phyloP scores from a whole-genome alignment of 1,139 yeast genomes.

The Nematodospora anomalae region DNA sequence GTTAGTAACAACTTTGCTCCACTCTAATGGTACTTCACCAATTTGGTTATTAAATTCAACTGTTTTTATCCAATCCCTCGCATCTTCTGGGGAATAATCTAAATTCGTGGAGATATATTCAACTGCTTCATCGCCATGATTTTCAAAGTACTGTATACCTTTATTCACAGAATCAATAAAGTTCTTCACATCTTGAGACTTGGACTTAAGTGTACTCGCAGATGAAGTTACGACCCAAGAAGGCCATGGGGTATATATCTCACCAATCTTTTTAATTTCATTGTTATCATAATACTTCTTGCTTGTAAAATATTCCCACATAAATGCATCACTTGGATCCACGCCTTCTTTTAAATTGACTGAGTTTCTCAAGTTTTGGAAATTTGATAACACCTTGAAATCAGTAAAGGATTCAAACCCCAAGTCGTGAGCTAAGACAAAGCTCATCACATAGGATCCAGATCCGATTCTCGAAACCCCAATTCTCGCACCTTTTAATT shows the following conservation, averaged over 20 bases:
- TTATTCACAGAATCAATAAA: conserved; percentile 57
- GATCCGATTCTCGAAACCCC: conserved; percentile 91
- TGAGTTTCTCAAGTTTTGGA: conserved; percentile 73
- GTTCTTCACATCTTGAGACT: conserved; percentile 29
- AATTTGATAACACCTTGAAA: conserved; percentile 64
- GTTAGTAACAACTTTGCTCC: conserved; percentile 51
- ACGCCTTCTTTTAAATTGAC: conserved; percentile 56
- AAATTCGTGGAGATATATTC: conserved; percentile 62
- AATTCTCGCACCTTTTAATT: conserved; percentile 61
- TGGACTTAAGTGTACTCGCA: conserved; percentile 30
- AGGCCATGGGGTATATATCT: conserved; percentile 94
- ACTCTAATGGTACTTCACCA: conserved; percentile 45
- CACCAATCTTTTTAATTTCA: conserved; percentile 82
- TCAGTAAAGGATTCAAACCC: conserved; percentile 48
- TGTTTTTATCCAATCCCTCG: conserved; percentile 75
- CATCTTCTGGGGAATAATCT: conserved; percentile 78
- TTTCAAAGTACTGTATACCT: conserved; percentile 67
- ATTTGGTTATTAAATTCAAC: conserved; percentile 60
- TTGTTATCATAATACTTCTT: conserved; percentile 77
- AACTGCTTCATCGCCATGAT: conserved; percentile 63
- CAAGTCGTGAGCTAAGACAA: conserved; percentile 67
- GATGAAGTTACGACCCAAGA: conserved; percentile 79
- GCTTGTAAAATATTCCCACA: conserved; percentile 95
- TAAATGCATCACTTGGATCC: conserved; percentile 71
- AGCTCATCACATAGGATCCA: conserved; percentile 90